phyloP scores from a whole-genome alignment of 345 rosid species.

The Clausena lansium region DNA sequence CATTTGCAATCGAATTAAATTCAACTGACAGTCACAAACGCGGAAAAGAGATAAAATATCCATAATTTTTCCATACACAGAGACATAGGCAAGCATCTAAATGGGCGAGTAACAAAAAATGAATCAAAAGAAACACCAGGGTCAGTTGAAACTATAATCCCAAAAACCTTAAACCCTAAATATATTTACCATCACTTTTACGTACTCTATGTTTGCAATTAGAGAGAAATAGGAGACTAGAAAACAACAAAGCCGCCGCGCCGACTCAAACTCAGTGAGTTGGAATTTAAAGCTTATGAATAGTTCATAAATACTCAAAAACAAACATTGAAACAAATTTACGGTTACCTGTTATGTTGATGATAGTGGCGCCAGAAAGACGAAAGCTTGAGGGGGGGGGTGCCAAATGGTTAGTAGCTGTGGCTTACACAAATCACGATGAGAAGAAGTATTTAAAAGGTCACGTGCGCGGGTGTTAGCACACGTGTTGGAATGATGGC shows the following conservation, averaged over 20 bases:
- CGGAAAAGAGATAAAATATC: neutral
- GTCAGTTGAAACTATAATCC: neutral
- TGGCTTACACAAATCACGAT: slow-evolving; percentile 9
- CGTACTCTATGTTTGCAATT: neutral
- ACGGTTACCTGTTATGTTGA: neutral
- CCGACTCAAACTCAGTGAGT: neutral
- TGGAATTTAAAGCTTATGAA: neutral
- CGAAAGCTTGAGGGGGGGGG: neutral
- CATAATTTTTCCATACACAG: neutral
- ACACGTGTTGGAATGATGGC: neutral
- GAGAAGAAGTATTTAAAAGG: neutral
- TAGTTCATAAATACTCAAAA: neutral
- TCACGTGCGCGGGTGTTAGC: neutral
- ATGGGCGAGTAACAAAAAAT: neutral
- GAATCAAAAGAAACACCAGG: neutral
- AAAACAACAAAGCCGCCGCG: neutral
- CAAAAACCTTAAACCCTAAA: neutral
- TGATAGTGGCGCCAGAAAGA: neutral
- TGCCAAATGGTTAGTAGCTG: neutral
- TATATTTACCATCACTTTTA: neutral
- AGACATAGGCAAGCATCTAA: neutral
- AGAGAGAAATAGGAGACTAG: neutral
- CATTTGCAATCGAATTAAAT: neutral
- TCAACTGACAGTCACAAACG: neutral
- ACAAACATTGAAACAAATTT: neutral